phyloP scores from a whole-genome alignment of 176 grass and related monocot species.

The Neostapfia colusana region DNA sequence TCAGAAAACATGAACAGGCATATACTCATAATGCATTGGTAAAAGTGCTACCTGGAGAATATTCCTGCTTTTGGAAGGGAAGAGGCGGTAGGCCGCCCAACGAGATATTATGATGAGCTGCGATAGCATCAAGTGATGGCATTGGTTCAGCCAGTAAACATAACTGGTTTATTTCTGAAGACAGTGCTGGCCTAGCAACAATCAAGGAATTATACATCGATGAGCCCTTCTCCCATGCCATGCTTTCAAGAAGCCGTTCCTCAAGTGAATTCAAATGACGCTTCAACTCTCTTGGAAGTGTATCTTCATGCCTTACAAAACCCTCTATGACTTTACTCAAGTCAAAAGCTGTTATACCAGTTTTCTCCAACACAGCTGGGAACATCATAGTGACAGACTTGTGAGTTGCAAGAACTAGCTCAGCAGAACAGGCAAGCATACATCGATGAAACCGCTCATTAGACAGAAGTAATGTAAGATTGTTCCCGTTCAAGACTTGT shows the following conservation, averaged over 20 bases:
- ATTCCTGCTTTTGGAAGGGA: conserved; percentile 73
- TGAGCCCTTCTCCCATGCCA: conserved; percentile 98
- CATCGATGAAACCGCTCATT: conserved; percentile 94
- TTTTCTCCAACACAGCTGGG: conserved; percentile 93
- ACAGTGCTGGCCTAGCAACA: conserved; percentile 74
- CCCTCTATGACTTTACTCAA: conserved; percentile 98
- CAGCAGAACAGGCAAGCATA: conserved; percentile 95
- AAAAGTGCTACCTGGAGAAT: conserved; percentile 54
- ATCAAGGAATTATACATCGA: conserved; percentile 96
- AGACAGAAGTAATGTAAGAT: conserved; percentile 77
- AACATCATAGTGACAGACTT: conserved; percentile 98
- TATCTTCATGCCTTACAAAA: conserved; percentile 97
- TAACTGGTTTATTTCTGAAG: conserved; percentile 77
- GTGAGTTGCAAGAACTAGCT: conserved; percentile 92
- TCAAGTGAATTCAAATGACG: conserved; percentile 95
- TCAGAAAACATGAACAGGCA: conserved; percentile 9
- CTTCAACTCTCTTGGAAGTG: conserved; percentile 91
- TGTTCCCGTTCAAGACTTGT: conserved; percentile 68
- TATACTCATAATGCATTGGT: not conserved
- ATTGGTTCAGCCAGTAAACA: conserved; percentile 90
- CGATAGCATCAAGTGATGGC: conserved; percentile 95
- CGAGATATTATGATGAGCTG: conserved; percentile 69
- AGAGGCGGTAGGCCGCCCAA: conserved; percentile 68
- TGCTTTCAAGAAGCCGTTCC: conserved; percentile 84
- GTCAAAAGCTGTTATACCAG: conserved; percentile 95